Evolutionary conservation across 2,329 filamentous ascomycete genomes (phyloP).

Genomic region (Simplicillium sp.): DNA sequence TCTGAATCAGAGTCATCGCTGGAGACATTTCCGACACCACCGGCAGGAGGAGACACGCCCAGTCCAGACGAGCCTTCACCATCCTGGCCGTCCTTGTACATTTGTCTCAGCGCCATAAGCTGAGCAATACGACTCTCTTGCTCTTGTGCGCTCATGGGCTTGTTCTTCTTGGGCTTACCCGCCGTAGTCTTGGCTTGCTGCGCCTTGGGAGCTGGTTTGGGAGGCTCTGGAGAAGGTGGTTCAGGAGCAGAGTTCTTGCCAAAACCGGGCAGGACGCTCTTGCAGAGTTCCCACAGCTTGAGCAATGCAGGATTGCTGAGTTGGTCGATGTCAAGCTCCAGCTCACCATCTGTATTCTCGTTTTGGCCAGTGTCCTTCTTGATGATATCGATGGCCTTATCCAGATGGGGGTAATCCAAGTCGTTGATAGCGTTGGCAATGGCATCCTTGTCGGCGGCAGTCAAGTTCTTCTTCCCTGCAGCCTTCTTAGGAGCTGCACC

Average conservation of each 20-base stretch:
- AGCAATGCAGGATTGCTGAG: conserved; percentile 45
- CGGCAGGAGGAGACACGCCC: conserved; percentile 14
- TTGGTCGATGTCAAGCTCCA: conserved; percentile 51
- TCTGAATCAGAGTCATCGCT: conserved; percentile 38
- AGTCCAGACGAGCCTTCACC: conserved; percentile 11
- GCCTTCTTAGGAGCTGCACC: conserved; percentile 33
- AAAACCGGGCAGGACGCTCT: conserved; percentile 30
- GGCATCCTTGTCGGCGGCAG: conserved; percentile 78
- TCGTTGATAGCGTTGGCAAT: conserved; percentile 80
- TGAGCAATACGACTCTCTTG: conserved; percentile 57
- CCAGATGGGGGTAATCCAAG: conserved; percentile 68
- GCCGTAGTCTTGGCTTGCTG: conserved; percentile 19
- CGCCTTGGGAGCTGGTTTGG: conserved; percentile 18
- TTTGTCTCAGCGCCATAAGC: conserved; percentile 43
- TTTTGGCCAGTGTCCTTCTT: conserved; percentile 72
- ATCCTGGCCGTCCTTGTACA: conserved; percentile 26
- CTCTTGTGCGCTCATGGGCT: conserved; percentile 63
- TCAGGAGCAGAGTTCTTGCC: conserved; percentile 20
- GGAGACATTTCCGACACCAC: conserved; percentile 22
- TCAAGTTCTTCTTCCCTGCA: conserved; percentile 41
- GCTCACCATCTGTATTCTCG: conserved; percentile 50
- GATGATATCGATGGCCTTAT: conserved; percentile 79
- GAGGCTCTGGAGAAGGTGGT: conserved; percentile 19
- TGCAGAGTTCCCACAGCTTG: conserved; percentile 39
- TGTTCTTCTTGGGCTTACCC: conserved; percentile 60